Conservation (phyloP, 2,329 filamentous ascomycete species). For the Dryadomyces quercivorus region DNA sequence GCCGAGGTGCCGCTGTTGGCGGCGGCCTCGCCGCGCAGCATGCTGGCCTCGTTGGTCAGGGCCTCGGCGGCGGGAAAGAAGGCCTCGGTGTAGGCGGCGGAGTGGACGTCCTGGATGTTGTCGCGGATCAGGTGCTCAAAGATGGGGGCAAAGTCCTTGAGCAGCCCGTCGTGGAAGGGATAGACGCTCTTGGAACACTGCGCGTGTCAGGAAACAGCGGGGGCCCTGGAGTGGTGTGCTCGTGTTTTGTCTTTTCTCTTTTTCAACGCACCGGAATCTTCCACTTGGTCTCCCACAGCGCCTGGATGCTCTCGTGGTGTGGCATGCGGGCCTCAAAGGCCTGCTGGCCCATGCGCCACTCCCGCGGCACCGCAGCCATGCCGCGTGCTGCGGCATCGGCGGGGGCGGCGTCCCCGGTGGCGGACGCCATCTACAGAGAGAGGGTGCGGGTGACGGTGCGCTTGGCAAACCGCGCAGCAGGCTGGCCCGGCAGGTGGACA, state of each 20-base stretch:
- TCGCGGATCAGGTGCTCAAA: constrained; percentile 50
- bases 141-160: constrained; percentile 57
- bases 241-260: too few relatives aligned
- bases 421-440: constrained; percentile 15
- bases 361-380: neutral
- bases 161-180: constrained; percentile 61
- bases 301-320: constrained; percentile 47
- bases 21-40: neutral
- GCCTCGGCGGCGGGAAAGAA: constrained; percentile 50
- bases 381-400: neutral
- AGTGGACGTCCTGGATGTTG: constrained; percentile 53
- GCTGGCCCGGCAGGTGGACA: constrained; percentile 9
- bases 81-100: constrained; percentile 49
- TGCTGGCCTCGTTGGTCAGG: constrained; percentile 39
- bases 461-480: constrained; percentile 18
- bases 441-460: constrained; percentile 19
- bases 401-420: neutral
- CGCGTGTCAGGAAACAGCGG: neutral
- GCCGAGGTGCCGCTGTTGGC: constrained; percentile 24
- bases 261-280: constrained; percentile 41
- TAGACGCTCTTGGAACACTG: constrained; percentile 51
- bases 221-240: neutral
- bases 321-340: constrained; percentile 33
- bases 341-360: constrained; percentile 11
- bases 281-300: constrained; percentile 68